phyloP scores from a whole-genome alignment of 2,329 filamentous ascomycete species.

The Pyrenochaeta sp. region DNA sequence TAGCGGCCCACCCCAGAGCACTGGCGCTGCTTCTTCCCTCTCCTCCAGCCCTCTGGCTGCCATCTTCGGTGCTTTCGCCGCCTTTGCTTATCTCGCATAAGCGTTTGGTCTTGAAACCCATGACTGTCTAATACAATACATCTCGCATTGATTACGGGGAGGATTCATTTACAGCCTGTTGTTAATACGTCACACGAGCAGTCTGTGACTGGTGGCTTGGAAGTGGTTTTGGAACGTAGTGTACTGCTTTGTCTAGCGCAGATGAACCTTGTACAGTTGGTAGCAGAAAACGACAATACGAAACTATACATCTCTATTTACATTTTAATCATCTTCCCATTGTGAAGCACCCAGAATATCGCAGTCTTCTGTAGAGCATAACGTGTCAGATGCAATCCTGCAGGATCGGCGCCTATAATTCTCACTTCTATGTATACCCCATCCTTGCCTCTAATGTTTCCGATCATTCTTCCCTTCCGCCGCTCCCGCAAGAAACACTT shows the following conservation, averaged over 20 bases:
- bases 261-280: constrained; percentile 33
- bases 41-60: constrained; percentile 50
- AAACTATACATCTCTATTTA: constrained; percentile 9
- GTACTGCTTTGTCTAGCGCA: constrained; percentile 35
- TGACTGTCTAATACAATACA: constrained; percentile 23
- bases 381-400: neutral
- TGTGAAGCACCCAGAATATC: neutral
- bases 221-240: constrained; percentile 19
- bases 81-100: constrained; percentile 53
- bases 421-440: neutral
- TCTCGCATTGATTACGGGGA: constrained; percentile 26
- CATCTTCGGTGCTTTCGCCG: constrained; percentile 52
- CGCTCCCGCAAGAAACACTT: neutral
- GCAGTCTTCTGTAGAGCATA: neutral
- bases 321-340: neutral
- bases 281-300: constrained; percentile 25
- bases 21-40: constrained; percentile 39
- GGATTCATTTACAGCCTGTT: constrained; percentile 13
- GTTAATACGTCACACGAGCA: constrained; percentile 23
- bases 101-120: constrained; percentile 7
- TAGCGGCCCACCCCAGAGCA: constrained; percentile 28
- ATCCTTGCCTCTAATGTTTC: neutral
- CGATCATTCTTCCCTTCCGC: neutral
- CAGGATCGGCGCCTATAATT: neutral
- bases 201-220: constrained; percentile 2